A percentile compares a stretch with the other conserved stretches of the same genome.
Evolutionary conservation across 169 alveolate species (phyloP).

Genomic region (Plasmodium adleri): DNA sequence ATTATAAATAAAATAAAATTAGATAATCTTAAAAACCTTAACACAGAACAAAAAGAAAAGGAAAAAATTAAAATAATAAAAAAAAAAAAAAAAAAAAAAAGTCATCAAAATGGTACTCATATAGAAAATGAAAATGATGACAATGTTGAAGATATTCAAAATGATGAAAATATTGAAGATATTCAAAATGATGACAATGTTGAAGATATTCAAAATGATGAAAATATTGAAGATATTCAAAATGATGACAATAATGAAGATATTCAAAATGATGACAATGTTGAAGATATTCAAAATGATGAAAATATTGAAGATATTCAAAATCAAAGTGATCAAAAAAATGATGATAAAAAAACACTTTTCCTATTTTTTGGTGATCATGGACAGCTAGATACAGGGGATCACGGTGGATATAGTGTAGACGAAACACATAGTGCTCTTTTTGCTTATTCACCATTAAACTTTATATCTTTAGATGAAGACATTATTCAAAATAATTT

Average conservation of each 20-base stretch:
- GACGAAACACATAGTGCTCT: conserved; percentile 56
- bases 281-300: too few species aligned
- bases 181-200: too few species aligned
- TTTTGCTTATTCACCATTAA: conserved; percentile 41
- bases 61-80: not conserved
- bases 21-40: not conserved
- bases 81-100: too few species aligned
- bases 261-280: too few species aligned
- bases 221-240: too few species aligned
- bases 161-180: too few species aligned
- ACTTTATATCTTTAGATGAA: conserved; percentile 24
- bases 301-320: too few species aligned
- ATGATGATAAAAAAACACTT: conserved; percentile 41
- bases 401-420: conserved; percentile 80
- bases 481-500: conserved; percentile 18
- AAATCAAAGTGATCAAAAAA: not conserved
- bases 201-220: too few species aligned
- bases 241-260: too few species aligned
- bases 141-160: too few species aligned
- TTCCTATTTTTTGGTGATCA: conserved; percentile 81
- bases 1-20: conserved; percentile 55
- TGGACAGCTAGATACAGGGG: conserved; percentile 82
- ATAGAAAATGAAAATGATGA: too few species aligned
- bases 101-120: too few species aligned
- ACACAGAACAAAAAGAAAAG: not conserved